phyloP scores from a whole-genome alignment of 2,329 filamentous ascomycete species.

The Xylariaceae sp. region DNA sequence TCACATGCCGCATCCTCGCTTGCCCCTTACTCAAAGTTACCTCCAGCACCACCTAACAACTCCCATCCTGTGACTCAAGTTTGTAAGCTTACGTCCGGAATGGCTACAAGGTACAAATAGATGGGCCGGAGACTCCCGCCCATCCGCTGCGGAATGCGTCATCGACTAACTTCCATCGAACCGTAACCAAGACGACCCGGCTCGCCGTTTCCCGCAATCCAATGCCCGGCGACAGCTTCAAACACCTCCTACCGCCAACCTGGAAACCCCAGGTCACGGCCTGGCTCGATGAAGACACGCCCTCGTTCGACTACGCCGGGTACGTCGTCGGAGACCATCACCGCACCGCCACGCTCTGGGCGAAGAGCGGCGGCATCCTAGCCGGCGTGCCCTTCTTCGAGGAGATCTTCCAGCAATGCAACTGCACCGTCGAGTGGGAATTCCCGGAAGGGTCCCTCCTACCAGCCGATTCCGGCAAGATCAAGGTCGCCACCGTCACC shows the following conservation, averaged over 20 bases:
- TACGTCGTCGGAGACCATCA: constrained; percentile 80
- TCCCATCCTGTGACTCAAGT: too few species aligned
- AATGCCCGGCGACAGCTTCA: constrained; percentile 40
- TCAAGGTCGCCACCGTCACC: constrained; percentile 71
- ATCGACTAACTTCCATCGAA: not conserved
- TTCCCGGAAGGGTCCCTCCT: constrained; percentile 36
- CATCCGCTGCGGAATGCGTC: not conserved
- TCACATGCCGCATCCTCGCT: too few species aligned
- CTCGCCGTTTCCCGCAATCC: constrained; percentile 18
- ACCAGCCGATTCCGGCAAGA: constrained; percentile 45
- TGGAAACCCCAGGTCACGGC: constrained; percentile 76
- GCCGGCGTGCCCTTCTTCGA: constrained; percentile 94
- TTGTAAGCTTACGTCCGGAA: too few species aligned
- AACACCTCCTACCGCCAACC: constrained; percentile 74
- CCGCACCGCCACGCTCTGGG: constrained; percentile 63
- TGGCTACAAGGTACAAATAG: too few species aligned
- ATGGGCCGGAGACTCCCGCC: too few species aligned
- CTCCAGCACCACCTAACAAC: too few species aligned
- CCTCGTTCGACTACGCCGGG: constrained; percentile 93
- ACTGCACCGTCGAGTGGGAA: constrained; percentile 90
- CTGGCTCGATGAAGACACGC: constrained; percentile 95
- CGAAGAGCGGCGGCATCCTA: constrained; percentile 71
- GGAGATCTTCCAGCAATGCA: constrained; percentile 85
- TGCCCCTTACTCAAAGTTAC: too few species aligned
- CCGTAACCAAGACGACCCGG: not conserved